Conservation (phyloP, 2,329 filamentous ascomycete genomes). For the Byssoonygena ceratinophila region DNA sequence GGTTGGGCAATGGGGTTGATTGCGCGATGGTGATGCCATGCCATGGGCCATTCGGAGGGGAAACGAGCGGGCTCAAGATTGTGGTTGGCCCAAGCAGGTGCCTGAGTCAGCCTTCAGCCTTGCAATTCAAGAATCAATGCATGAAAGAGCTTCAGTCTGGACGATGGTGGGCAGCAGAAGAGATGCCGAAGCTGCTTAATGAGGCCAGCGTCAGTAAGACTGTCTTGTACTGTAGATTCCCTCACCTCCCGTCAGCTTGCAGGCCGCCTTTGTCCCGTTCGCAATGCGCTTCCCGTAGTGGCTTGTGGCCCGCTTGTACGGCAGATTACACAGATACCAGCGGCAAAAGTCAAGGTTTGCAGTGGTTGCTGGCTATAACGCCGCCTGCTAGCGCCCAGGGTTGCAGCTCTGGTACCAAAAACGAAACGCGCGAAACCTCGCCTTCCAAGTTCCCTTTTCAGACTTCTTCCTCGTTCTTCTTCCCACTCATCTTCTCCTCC, state of each 20-base stretch:
- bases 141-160: no score
- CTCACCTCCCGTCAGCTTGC: background rate
- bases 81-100: no score
- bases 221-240: no score
- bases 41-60: background rate
- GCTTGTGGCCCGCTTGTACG: background rate
- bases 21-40: background rate
- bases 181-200: no score
- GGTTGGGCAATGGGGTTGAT: no score
- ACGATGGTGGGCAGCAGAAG: background rate
- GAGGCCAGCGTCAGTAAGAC: no score
- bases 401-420: conserved; percentile 5
- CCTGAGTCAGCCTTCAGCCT: background rate
- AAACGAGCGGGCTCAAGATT: background rate
- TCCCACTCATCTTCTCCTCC: conserved; percentile 16
- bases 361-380: background rate
- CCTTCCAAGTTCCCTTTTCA: conserved; percentile 11
- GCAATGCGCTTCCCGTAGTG: background rate
- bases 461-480: conserved; percentile 6
- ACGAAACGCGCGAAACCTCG: conserved; percentile 16
- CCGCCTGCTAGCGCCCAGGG: conserved; percentile 7
- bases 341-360: background rate
- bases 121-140: no score
- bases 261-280: background rate
- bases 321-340: background rate